A percentile compares a stretch with the other conserved stretches of the same genome.
Evolutionary conservation across 495 filamentous ascomycete species (phyloP).

Genomic region (Hypoxylon crocopeplum): DNA sequence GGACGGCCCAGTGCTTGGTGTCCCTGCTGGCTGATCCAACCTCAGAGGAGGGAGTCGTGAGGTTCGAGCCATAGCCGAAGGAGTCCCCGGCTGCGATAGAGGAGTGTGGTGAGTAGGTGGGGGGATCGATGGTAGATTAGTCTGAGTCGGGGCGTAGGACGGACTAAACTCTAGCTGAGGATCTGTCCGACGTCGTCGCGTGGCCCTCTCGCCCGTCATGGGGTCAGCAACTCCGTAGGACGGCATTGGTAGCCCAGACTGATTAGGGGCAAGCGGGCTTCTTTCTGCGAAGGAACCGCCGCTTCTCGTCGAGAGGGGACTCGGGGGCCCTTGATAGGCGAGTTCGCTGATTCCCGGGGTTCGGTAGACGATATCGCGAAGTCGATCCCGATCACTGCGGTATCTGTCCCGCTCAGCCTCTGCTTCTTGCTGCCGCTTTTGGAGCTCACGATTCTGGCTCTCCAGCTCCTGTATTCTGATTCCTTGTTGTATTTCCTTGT

Average conservation of each 20-base stretch:
- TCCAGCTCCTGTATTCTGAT: conserved; percentile 67
- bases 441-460: conserved; percentile 58
- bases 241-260: conserved; percentile 29
- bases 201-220: conserved; percentile 48
- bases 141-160: conserved; percentile 45
- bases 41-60: conserved; percentile 54
- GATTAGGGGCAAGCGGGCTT: conserved; percentile 37
- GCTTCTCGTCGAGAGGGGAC: conserved; percentile 47
- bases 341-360: conserved; percentile 59
- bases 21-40: conserved; percentile 46
- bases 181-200: conserved; percentile 54
- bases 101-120: conserved; percentile 41
- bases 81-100: conserved; percentile 50
- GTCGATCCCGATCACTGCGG: conserved; percentile 66
- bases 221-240: conserved; percentile 35
- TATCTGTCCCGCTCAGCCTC: conserved; percentile 56
- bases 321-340: conserved; percentile 56
- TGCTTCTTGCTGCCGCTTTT: conserved; percentile 55
- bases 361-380: conserved; percentile 66
- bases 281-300: conserved; percentile 44
- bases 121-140: conserved; percentile 48
- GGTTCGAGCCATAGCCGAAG: conserved; percentile 44
- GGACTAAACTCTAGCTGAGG: conserved; percentile 48
- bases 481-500: conserved; percentile 80
- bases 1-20: conserved; percentile 36